Evolutionary conservation across 2,329 filamentous ascomycete genomes (phyloP), one percentile per base, ranked within the genome.

Genomic region (Chalaropsis thielavioides): DNA sequence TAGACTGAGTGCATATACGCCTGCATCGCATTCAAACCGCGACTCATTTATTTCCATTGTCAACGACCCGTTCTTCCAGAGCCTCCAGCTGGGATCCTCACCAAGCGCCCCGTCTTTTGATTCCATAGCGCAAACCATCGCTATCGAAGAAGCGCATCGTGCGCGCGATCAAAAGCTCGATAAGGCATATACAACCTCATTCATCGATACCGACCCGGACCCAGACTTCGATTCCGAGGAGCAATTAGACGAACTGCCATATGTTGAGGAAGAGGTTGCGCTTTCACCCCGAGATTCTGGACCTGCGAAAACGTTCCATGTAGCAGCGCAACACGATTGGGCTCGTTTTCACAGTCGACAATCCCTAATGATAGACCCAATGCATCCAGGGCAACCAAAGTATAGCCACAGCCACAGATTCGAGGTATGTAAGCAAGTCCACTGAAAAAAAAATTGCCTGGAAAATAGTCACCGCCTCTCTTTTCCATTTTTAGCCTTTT

Each of bases 61-160:
- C 70, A 79, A 83, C 76, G 80, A 82, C 68, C 79, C 79, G 38
- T 81, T 82, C 71, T 80, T 81, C 73, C 76, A 77, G 69, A 76
- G 75, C 19, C 64, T 68, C n/a, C 64, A 67, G 41, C 59, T 66
- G 22, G 66, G 64, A 17, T 61, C 58, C n/a, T 22, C 64, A 40
- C 35, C 58, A 7, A 43, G 35, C 17, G 43, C 54, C 6, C 58
- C 66, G 22, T 56, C 78, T 68, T 73, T 78, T 71, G 71, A 73
- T 44, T 71, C 73, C 2, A 43, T 64, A 58, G 38, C 51, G 41
- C 62, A 49, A 15, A 59, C 49, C 19, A 51, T 63, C n/a, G 61
- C 64, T 4, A 49, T 61, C 6, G 60, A 62, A 10, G 64, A 64
- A 41, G 63, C 63, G 19, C 54, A 49, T 8, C 62, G 62, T 3